Conservation (phyloP, 768 basidiomycete species). For the Punctularia strigosozonata region DNA sequence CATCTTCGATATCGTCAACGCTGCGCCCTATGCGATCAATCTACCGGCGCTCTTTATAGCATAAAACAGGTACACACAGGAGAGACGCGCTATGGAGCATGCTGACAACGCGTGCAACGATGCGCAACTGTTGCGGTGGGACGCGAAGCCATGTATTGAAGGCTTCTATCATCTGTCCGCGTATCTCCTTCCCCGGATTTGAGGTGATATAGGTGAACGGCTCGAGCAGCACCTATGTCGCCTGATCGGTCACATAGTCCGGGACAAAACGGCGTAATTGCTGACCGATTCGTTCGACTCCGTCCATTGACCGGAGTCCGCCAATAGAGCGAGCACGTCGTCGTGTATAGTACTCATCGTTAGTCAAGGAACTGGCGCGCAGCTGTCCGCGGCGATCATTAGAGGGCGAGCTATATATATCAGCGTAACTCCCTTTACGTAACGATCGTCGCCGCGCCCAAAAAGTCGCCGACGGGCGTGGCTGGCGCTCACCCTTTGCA, state of each 20-base stretch:
- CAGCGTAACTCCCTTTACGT: too few relatives aligned
- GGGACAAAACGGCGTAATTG: background rate
- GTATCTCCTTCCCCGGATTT: constrained; percentile 88
- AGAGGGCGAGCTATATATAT: too few relatives aligned
- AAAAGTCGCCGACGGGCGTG: too few relatives aligned
- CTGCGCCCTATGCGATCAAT: constrained; percentile 25
- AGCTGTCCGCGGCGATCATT: too few relatives aligned
- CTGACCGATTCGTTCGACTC: constrained; percentile 11
- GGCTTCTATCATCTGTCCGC: constrained; percentile 76
- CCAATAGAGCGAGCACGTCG: background rate
- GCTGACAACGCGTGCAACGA: constrained; percentile 74
- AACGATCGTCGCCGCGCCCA: too few relatives aligned
- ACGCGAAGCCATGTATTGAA: constrained; percentile 92
- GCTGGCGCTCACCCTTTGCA: too few relatives aligned
- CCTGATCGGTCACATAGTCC: background rate
- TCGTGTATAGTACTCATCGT: too few relatives aligned
- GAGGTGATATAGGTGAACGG: constrained; percentile 78
- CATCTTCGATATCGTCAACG: constrained; percentile 92
- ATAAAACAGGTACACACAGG: constrained; percentile 39
- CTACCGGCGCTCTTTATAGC: background rate
- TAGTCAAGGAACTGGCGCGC: too few relatives aligned
- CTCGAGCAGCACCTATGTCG: constrained; percentile 56
- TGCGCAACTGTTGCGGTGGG: constrained; percentile 50
- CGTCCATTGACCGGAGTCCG: constrained; percentile 6
- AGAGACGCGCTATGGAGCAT: constrained; percentile 95